phyloP scores from a whole-genome alignment of 2,329 filamentous ascomycete genomes.

The Orbilia quercus region DNA sequence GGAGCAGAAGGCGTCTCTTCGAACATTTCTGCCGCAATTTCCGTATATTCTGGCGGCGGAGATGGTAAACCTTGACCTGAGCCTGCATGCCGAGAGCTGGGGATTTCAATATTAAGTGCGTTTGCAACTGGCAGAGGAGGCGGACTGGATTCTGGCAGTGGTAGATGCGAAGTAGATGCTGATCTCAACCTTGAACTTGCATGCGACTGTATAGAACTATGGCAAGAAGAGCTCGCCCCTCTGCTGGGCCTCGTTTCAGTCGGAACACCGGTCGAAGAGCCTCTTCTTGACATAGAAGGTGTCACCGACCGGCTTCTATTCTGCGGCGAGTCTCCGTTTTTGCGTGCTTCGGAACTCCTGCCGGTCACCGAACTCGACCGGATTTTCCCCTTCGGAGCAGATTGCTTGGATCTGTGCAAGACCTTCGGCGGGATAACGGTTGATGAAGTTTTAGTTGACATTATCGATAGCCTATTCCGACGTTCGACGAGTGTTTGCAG shows the following conservation, averaged over 20 bases:
- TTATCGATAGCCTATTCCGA: slow-evolving; percentile 46
- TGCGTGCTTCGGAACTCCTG: slow-evolving; percentile 15
- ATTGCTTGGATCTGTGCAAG: slow-evolving; percentile 9
- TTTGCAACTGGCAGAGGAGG: slow-evolving; percentile 28
- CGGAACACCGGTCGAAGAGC: slow-evolving; percentile 11
- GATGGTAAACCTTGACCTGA: slow-evolving; percentile 34
- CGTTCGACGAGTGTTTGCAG: slow-evolving; percentile 47
- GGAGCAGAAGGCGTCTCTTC: slow-evolving; percentile 13
- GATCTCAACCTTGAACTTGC: slow-evolving; percentile 26
- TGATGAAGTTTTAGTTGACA: slow-evolving; percentile 27
- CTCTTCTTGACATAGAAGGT: slow-evolving; percentile 31
- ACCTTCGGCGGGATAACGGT: slow-evolving; percentile 11
- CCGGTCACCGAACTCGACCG: slow-evolving; percentile 34
- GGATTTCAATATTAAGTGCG: slow-evolving; percentile 25
- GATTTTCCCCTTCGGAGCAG: slow-evolving; percentile 3
- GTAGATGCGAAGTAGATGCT: slow-evolving; percentile 37
- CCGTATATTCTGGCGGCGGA: slow-evolving; percentile 51
- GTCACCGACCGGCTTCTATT: slow-evolving; percentile 43
- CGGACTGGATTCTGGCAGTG: slow-evolving; percentile 28
- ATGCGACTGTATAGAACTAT: slow-evolving; percentile 11
- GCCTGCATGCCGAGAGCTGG: slow-evolving; percentile 4
- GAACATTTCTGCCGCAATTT: slow-evolving; percentile 35
- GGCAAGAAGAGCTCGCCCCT: slow-evolving; percentile 10
- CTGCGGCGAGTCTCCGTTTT: slow-evolving; percentile 7
- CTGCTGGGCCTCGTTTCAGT: neutral